These are phyloP conservation scores for Emydomyces testavorans DNA, from an alignment of 2,329 filamentous ascomycete species.

Conservation along the genomic window DNA sequence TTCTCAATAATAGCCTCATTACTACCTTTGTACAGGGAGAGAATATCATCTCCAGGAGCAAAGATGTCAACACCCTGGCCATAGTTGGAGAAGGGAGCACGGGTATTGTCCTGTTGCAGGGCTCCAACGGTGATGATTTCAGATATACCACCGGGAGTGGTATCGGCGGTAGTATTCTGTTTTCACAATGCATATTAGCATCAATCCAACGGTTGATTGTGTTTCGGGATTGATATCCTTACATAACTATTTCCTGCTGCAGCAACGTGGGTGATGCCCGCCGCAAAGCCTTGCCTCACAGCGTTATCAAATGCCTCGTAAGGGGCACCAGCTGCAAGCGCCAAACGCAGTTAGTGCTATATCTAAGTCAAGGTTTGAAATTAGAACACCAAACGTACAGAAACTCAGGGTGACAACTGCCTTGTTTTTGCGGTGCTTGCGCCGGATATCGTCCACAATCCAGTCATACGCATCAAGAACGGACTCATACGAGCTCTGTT, in stretches of 20 bases:
- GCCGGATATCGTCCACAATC: conserved; percentile 13
- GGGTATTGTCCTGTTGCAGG: conserved; percentile 24
- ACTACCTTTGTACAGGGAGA: conserved; percentile 40
- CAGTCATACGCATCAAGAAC: conserved; percentile 14
- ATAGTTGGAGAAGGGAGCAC: conserved; percentile 33
- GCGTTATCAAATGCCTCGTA: conserved; percentile 12
- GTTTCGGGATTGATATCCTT: neutral
- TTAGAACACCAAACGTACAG: conserved; percentile 9
- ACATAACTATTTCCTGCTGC: conserved; percentile 13
- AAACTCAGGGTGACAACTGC: conserved; percentile 13
- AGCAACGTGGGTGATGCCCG: conserved; percentile 12
- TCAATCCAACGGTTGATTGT: neutral
- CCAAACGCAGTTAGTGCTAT: too few species aligned
- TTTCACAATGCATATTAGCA: conserved; percentile 1
- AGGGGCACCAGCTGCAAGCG: conserved; percentile 3
- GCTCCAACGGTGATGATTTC: conserved; percentile 35
- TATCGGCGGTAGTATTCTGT: conserved; percentile 23
- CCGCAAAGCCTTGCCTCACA: conserved; percentile 10
- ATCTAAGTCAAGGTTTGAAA: too few species aligned
- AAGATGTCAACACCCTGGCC: conserved; percentile 44
- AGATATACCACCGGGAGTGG: conserved; percentile 30
- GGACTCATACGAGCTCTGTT: conserved; percentile 11
- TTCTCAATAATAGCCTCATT: conserved; percentile 34
- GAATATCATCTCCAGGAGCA: conserved; percentile 44
- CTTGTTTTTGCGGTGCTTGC: conserved; percentile 9